phyloP scores from a whole-genome alignment of 495 filamentous ascomycete genomes.

The Hamigera avellanea region DNA sequence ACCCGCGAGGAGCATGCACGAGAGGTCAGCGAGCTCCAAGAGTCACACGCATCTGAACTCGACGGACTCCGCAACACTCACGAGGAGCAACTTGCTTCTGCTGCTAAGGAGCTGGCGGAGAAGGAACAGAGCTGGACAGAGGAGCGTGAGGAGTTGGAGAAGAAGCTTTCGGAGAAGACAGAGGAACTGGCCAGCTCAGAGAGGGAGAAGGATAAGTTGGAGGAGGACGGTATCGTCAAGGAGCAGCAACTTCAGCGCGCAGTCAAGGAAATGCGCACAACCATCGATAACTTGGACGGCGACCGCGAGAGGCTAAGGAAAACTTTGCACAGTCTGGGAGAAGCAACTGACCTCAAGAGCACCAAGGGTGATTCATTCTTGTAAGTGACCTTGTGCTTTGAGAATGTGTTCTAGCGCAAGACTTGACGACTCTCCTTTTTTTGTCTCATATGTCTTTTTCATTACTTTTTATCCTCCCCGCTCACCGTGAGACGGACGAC shows the following conservation, averaged over 20 bases:
- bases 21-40: conserved; percentile 19
- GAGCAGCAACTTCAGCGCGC: conserved; percentile 37
- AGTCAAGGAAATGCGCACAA: conserved; percentile 37
- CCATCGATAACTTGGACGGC: conserved; percentile 38
- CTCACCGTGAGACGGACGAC: neutral
- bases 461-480: conserved; percentile 6
- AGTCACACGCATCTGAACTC: conserved; percentile 9
- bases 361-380: conserved; percentile 50
- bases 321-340: conserved; percentile 45
- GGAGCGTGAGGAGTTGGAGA: conserved; percentile 22
- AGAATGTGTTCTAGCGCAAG: conserved; percentile 10
- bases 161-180: conserved; percentile 26
- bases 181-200: conserved; percentile 26
- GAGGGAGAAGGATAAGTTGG: conserved; percentile 36
- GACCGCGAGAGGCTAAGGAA: conserved; percentile 48
- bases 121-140: conserved; percentile 25
- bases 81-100: conserved; percentile 17
- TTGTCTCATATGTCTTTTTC: conserved; percentile 1
- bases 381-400: conserved; percentile 37
- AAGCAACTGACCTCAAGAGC: conserved; percentile 47
- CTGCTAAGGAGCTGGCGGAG: conserved; percentile 21
- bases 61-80: conserved; percentile 12
- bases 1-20: conserved; percentile 15
- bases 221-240: conserved; percentile 34
- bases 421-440: conserved; percentile 5